Evolutionary conservation across 83 land plant genomes (phyloP).

Genomic region (Picea engelmannii): DNA sequence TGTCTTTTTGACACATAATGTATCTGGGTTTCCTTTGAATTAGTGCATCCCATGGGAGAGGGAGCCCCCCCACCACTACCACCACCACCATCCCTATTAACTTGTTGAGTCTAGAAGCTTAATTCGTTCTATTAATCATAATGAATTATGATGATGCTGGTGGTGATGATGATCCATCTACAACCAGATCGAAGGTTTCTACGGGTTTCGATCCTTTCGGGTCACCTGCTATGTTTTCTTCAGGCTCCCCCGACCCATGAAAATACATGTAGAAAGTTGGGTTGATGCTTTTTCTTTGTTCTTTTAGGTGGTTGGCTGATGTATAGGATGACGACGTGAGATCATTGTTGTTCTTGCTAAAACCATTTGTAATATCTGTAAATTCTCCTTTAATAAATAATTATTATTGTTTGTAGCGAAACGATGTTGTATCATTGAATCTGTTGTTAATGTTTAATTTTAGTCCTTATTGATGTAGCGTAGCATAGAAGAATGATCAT

Average conservation of each 20-base stretch:
- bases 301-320: background rate
- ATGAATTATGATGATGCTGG: background rate
- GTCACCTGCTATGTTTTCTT: background rate
- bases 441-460: no score
- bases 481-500: no score
- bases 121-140: no score
- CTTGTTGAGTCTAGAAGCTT: background rate
- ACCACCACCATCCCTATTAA: background rate
- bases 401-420: no score
- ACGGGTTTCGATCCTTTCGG: background rate
- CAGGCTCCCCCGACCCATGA: background rate
- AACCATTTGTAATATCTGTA: no score
- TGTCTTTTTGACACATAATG: no score
- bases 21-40: background rate
- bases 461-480: no score
- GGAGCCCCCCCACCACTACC: background rate
- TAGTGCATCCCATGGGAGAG: conserved; percentile 1
- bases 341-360: no score
- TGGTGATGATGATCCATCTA: conserved; percentile 1
- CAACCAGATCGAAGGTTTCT: conserved; percentile 6
- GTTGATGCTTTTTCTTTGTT: background rate
- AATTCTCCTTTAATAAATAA: no score
- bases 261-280: conserved; percentile 9
- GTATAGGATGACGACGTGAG: no score
- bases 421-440: no score